Evolutionary conservation across 2,329 filamentous ascomycete species (phyloP).

Genomic region (Hypoxylon sp.): DNA sequence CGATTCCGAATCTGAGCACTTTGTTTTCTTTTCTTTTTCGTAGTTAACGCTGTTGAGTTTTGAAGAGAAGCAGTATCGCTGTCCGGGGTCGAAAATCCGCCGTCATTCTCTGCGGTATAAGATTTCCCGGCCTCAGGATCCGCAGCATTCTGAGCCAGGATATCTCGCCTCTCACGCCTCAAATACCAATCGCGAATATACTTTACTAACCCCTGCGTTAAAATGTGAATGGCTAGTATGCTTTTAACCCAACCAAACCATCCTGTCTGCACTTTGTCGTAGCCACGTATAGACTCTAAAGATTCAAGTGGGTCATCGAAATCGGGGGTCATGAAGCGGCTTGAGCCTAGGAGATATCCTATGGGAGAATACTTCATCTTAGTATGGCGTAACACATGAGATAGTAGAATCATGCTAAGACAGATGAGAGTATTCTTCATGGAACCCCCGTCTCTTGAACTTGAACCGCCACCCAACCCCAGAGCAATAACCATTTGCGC

Average conservation of each 20-base stretch:
- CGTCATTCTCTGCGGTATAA: conserved; percentile 59
- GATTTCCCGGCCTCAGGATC: conserved; percentile 76
- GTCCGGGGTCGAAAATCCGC: conserved; percentile 68
- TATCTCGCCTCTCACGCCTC: conserved; percentile 70
- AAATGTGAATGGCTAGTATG: conserved; percentile 80
- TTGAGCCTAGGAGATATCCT: conserved; percentile 63
- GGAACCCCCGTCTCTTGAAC: conserved; percentile 76
- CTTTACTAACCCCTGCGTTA: conserved; percentile 80
- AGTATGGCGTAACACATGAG: conserved; percentile 67
- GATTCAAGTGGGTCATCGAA: conserved; percentile 65
- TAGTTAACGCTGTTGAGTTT: conserved; percentile 70
- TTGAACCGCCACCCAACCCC: conserved; percentile 86
- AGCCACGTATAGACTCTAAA: conserved; percentile 58
- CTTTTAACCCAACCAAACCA: conserved; percentile 78
- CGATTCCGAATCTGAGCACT: conserved; percentile 90
- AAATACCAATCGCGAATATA: conserved; percentile 80
- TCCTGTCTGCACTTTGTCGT: conserved; percentile 67
- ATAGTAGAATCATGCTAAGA: conserved; percentile 75
- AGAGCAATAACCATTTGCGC: conserved; percentile 95
- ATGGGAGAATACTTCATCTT: conserved; percentile 65
- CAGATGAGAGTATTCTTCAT: conserved; percentile 78
- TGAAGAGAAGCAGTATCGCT: conserved; percentile 67
- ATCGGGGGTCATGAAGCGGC: conserved; percentile 62
- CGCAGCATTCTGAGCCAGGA: conserved; percentile 62
- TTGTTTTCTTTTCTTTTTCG: conserved; percentile 90